phyloP scores from a whole-genome alignment of 2,329 filamentous ascomycete genomes.

The Gyromitra esculenta region DNA sequence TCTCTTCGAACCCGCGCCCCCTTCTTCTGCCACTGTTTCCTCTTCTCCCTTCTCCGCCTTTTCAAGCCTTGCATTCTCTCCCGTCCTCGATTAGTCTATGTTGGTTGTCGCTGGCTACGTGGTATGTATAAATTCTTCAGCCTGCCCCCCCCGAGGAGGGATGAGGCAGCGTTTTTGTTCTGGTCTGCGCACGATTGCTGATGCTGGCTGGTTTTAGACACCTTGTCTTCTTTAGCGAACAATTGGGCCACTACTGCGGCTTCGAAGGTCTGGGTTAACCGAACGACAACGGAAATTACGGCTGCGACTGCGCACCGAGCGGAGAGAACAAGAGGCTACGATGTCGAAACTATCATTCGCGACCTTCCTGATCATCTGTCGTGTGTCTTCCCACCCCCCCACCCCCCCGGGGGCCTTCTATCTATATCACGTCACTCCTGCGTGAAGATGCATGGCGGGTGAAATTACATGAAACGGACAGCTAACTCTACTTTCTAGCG shows the following conservation, averaged over 20 bases:
- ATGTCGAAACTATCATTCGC: slow-evolving; percentile 73
- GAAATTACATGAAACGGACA: slow-evolving; percentile 24
- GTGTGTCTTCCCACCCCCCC: slow-evolving; percentile 67
- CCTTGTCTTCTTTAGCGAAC: not conserved
- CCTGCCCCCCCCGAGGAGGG: not conserved
- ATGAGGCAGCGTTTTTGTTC: not conserved
- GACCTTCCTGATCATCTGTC: slow-evolving; percentile 95
- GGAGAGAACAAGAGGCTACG: slow-evolving; percentile 4
- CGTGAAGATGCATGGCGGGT: slow-evolving; percentile 40
- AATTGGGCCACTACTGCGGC: not conserved
- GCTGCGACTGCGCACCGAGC: not conserved
- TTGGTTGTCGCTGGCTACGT: not conserved
- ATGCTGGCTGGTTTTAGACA: not conserved
- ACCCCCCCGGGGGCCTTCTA: slow-evolving; percentile 6
- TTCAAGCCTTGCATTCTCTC: not conserved
- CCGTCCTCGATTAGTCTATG: not conserved
- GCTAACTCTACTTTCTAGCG: slow-evolving; percentile 64
- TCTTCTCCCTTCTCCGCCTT: not conserved
- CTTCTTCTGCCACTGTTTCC: not conserved
- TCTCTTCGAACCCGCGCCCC: slow-evolving; percentile 3
- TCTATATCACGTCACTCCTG: slow-evolving; percentile 38
- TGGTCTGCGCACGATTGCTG: not conserved
- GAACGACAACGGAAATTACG: not conserved
- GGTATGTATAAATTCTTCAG: slow-evolving; percentile 16
- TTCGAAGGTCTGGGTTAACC: not conserved